phyloP scores from a whole-genome alignment of 2,329 filamentous ascomycete species.

The Aspergillus eucalypticola region DNA sequence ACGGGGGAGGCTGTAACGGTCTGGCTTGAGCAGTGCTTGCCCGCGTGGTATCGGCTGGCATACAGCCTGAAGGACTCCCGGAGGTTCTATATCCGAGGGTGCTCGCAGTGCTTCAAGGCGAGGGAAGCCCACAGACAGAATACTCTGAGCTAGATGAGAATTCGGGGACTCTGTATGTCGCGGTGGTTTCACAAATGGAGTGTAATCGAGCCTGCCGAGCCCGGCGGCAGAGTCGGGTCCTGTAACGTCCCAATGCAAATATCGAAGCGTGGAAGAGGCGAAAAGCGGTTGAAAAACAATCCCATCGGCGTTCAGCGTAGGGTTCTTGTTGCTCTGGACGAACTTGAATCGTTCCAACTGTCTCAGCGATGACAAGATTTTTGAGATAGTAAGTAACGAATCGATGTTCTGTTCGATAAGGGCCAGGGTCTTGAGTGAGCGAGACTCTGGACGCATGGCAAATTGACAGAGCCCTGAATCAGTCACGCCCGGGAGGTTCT shows the following conservation, averaged over 20 bases:
- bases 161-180: slow-evolving; percentile 41
- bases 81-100: slow-evolving; percentile 47
- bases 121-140: slow-evolving; percentile 46
- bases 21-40: slow-evolving; percentile 41
- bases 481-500: slow-evolving; percentile 57
- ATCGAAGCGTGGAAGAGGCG: slow-evolving; percentile 50
- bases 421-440: slow-evolving; percentile 48
- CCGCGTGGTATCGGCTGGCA: slow-evolving; percentile 43
- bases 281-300: slow-evolving; percentile 52
- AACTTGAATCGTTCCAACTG: slow-evolving; percentile 54
- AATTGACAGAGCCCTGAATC: slow-evolving; percentile 58
- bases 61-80: slow-evolving; percentile 45
- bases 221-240: slow-evolving; percentile 40
- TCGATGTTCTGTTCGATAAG: slow-evolving; percentile 57
- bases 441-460: slow-evolving; percentile 48
- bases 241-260: slow-evolving; percentile 59
- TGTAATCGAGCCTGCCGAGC: slow-evolving; percentile 39
- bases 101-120: slow-evolving; percentile 42
- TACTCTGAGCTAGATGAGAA: slow-evolving; percentile 47
- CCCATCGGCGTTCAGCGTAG: slow-evolving; percentile 44
- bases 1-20: slow-evolving; percentile 43
- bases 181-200: slow-evolving; percentile 38
- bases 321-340: slow-evolving; percentile 52
- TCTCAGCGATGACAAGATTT: slow-evolving; percentile 51
- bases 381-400: slow-evolving; percentile 54